Evolutionary conservation across 176 grass and related monocot species (phyloP).

Genomic region (Bolboschoenus planiculmis): DNA sequence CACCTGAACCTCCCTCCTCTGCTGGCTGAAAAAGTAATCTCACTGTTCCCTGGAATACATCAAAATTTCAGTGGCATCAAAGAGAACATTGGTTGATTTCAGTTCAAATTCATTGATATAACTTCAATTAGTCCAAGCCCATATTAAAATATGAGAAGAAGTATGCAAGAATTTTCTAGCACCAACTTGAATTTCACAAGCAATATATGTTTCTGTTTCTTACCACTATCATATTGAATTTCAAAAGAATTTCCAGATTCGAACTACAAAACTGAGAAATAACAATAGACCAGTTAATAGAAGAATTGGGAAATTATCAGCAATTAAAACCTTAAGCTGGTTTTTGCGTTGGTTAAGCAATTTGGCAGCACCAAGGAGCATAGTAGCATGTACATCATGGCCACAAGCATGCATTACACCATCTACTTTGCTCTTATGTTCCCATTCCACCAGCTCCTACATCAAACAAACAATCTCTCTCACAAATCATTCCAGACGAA

Average conservation of each 20-base stretch:
- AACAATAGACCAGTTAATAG: not conserved
- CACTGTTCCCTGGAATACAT: conserved; percentile 63
- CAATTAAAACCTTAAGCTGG: conserved; percentile 40
- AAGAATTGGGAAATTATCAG: not conserved
- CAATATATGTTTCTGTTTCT: too few relatives aligned
- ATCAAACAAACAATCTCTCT: conserved; percentile 1
- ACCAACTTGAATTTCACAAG: too few relatives aligned
- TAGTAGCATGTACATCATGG: conserved; percentile 73
- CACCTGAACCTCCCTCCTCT: conserved; percentile 87
- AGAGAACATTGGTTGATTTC: not conserved
- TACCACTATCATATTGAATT: too few relatives aligned
- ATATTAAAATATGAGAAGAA: not conserved
- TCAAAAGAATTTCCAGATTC: not conserved
- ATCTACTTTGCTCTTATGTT: conserved; percentile 77
- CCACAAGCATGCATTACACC: conserved; percentile 93
- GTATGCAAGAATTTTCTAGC: too few relatives aligned
- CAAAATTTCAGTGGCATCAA: conserved; percentile 15
- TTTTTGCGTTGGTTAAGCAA: conserved; percentile 74
- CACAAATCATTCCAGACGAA: not conserved
- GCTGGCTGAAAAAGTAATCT: conserved; percentile 94
- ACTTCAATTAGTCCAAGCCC: too few relatives aligned
- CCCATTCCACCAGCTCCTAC: conserved; percentile 89
- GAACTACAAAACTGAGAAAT: not conserved
- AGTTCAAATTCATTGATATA: not conserved
- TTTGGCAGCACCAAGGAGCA: conserved; percentile 89